Conservation (phyloP, 2,329 filamentous ascomycete species). For the Periconia sp. region DNA sequence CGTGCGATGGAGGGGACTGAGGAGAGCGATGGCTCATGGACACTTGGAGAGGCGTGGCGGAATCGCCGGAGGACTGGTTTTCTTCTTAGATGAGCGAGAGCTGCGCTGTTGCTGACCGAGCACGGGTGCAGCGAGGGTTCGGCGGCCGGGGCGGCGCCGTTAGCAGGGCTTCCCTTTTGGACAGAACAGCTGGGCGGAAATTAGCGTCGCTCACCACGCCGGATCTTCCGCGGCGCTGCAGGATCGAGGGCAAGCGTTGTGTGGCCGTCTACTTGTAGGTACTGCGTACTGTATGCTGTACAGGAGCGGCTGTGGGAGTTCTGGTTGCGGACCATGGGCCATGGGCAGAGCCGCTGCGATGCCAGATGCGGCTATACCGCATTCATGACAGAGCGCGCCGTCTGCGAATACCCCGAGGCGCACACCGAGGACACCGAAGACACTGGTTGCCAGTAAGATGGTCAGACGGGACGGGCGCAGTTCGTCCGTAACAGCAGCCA, state of each 20-base stretch:
- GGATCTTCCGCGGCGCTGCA: too few species aligned
- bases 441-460: too few species aligned
- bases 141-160: slow-evolving; percentile 8
- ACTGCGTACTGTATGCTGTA: too few species aligned
- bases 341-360: too few species aligned
- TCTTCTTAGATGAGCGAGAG: slow-evolving; percentile 1
- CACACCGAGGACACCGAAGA: too few species aligned
- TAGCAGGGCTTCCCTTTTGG: slow-evolving; percentile 2
- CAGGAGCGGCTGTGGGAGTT: too few species aligned
- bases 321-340: too few species aligned
- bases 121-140: slow-evolving; percentile 11
- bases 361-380: too few species aligned
- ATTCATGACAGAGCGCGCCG: too few species aligned
- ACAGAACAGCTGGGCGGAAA: slow-evolving; percentile 13
- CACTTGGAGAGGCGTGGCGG: slow-evolving; percentile 4
- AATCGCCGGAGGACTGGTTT: slow-evolving; percentile 4
- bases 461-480: slow-evolving; percentile 5
- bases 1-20: background rate
- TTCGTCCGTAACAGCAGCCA: background rate
- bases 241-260: too few species aligned
- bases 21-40: background rate
- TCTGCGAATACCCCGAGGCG: too few species aligned
- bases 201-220: slow-evolving; percentile 9
- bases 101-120: slow-evolving; percentile 14
- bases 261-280: too few species aligned